A percentile compares a stretch with the other conserved stretches of the same genome.
phyloP scores from a whole-genome alignment of 495 filamentous ascomycete species.

The Podospora pseudoanserina region DNA sequence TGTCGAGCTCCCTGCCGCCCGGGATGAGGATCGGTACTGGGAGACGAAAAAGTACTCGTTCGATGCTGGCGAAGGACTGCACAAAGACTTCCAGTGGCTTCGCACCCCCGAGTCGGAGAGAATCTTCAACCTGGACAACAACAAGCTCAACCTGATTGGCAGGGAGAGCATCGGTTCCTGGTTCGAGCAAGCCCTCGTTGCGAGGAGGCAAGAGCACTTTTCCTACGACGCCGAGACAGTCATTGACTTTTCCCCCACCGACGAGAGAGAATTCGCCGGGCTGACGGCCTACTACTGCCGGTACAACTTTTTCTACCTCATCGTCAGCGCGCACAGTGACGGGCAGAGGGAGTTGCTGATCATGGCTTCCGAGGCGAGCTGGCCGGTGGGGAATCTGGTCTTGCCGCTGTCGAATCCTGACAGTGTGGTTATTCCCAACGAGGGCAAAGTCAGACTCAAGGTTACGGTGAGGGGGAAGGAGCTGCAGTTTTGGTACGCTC shows the following conservation, averaged over 20 bases:
- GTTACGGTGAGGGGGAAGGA: conserved; percentile 44
- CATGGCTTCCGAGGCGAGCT: conserved; percentile 48
- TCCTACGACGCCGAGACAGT: conserved; percentile 55
- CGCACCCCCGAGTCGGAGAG: conserved; percentile 53
- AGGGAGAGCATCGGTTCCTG: conserved; percentile 51
- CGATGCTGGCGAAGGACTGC: conserved; percentile 32
- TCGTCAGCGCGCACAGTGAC: conserved; percentile 51
- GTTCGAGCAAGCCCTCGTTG: conserved; percentile 56
- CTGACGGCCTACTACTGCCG: conserved; percentile 57
- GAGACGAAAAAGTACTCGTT: conserved; percentile 50
- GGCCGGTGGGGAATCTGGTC: conserved; percentile 44
- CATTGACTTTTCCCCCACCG: conserved; percentile 47
- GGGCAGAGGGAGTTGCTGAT: conserved; percentile 53
- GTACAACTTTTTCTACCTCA: conserved; percentile 57
- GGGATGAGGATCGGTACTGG: conserved; percentile 52
- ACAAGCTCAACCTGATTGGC: conserved; percentile 45
- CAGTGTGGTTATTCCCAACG: conserved; percentile 41
- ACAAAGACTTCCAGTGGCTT: conserved; percentile 55
- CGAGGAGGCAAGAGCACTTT: conserved; percentile 53
- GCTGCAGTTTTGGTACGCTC: conserved; percentile 51
- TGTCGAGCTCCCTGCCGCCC: conserved; percentile 48
- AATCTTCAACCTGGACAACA: conserved; percentile 42
- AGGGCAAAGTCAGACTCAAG: conserved; percentile 49
- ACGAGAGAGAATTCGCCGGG: conserved; percentile 55
- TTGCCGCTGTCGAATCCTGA: conserved; percentile 26